A percentile compares a stretch with the other conserved stretches of the same genome.
These are phyloP conservation scores for Secale cereale DNA, from an alignment of 176 grass and related monocot genomes.

Conservation along the genomic window DNA sequence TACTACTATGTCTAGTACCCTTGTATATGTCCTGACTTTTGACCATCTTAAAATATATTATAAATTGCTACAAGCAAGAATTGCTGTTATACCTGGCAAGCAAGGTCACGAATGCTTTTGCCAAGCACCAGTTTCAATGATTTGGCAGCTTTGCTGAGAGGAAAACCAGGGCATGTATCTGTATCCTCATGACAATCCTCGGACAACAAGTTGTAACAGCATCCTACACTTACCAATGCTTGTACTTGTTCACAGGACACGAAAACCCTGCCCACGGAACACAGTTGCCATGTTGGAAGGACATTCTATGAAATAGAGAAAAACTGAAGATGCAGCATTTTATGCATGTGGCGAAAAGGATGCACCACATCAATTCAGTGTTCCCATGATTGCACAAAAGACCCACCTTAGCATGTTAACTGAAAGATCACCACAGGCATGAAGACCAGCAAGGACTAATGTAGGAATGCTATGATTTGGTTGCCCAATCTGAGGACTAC, in stretches of 20 bases:
- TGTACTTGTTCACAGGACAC: conserved; percentile 63
- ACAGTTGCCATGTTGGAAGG: conserved; percentile 37
- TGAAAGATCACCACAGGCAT: conserved; percentile 97
- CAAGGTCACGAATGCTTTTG: conserved; percentile 84
- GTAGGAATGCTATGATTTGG: conserved; percentile 19
- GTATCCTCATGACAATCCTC: conserved; percentile 42
- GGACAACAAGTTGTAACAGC: conserved; percentile 92
- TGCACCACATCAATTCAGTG: not conserved
- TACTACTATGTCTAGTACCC: not conserved
- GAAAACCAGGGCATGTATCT: conserved; percentile 52
- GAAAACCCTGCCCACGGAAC: conserved; percentile 62
- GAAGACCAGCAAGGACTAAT: conserved; percentile 84
- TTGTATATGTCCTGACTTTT: not conserved
- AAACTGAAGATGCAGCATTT: conserved; percentile 1
- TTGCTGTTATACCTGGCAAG: conserved; percentile 66
- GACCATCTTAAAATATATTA: not conserved
- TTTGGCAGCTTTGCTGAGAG: conserved; percentile 75
- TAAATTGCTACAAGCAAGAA: not conserved
- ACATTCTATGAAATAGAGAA: not conserved
- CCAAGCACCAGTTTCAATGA: conserved; percentile 43
- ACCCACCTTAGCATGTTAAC: conserved; percentile 96
- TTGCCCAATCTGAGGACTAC: conserved; percentile 18
- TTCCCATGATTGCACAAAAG: conserved; percentile 8
- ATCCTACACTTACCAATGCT: conserved; percentile 71
- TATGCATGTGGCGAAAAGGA: not conserved